phyloP scores from a whole-genome alignment of 2,329 filamentous ascomycete species.

The Ilyonectria robusta region DNA sequence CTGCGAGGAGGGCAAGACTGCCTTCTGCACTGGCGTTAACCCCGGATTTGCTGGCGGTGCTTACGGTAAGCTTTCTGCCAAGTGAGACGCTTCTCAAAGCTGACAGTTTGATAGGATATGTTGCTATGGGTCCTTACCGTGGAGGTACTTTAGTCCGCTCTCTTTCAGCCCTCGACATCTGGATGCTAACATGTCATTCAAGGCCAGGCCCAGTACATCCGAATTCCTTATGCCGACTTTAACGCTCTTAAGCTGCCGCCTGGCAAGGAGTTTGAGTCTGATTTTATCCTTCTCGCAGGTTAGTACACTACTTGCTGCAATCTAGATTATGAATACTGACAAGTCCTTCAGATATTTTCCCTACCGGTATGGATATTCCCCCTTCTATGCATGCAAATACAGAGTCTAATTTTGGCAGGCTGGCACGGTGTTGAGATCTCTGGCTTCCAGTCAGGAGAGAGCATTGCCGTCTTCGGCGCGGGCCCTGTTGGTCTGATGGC shows the following conservation, averaged over 20 bases:
- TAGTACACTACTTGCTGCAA: conserved; percentile 51
- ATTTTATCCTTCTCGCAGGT: conserved; percentile 67
- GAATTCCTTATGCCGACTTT: conserved; percentile 77
- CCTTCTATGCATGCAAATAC: neutral
- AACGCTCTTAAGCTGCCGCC: conserved; percentile 74
- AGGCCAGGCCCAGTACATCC: conserved; percentile 74
- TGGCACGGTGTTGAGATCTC: conserved; percentile 72
- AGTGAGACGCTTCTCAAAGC: neutral
- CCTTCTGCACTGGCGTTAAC: conserved; percentile 73
- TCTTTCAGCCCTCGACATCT: neutral
- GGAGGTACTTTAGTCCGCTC: conserved; percentile 46
- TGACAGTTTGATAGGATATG: conserved; percentile 60
- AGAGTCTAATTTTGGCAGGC: conserved; percentile 47
- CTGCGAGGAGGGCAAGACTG: conserved; percentile 75
- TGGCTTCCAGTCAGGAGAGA: conserved; percentile 73
- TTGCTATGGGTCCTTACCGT: conserved; percentile 70
- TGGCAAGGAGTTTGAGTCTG: conserved; percentile 72
- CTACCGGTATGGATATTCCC: conserved; percentile 44
- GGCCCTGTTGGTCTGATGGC: conserved; percentile 77
- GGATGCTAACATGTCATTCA: neutral
- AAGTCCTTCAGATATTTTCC: conserved; percentile 49
- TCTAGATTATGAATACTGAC: conserved; percentile 34
- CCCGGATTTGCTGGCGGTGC: conserved; percentile 55
- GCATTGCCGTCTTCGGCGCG: conserved; percentile 75
- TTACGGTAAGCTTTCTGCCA: conserved; percentile 43